These are phyloP conservation scores for Panaeolus papilionaceus DNA, from an alignment of 768 basidiomycete genomes.

Conservation along the genomic window DNA sequence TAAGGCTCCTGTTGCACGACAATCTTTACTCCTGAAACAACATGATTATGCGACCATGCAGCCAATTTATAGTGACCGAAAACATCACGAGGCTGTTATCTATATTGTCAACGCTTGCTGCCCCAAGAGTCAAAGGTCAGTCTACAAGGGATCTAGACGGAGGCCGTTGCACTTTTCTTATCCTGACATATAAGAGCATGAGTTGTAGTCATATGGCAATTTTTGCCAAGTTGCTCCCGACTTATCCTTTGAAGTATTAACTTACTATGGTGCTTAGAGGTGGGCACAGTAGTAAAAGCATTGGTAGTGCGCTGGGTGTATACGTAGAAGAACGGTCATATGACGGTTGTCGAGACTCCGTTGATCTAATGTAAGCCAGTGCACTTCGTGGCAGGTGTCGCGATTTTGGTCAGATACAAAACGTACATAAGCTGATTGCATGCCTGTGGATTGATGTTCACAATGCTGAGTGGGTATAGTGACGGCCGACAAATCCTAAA, in stretches of 20 bases:
- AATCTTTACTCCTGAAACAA: background rate
- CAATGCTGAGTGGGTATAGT: background rate
- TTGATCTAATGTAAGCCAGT: background rate
- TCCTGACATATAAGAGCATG: background rate
- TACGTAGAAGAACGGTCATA: background rate
- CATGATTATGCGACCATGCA: conserved; percentile 12
- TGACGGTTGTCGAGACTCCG: background rate
- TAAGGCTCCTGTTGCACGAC: background rate
- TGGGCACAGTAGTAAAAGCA: background rate
- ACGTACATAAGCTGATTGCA: background rate
- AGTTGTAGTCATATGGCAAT: background rate
- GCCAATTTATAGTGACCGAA: conserved; percentile 6
- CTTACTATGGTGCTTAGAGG: too few species aligned
- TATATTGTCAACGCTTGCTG: background rate
- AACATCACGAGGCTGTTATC: conserved; percentile 10
- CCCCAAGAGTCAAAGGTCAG: background rate
- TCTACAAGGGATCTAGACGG: background rate
- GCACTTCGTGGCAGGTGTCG: background rate
- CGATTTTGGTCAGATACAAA: too few species aligned
- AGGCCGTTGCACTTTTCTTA: background rate
- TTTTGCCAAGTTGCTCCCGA: background rate
- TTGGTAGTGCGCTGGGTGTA: background rate
- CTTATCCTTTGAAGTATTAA: too few species aligned
- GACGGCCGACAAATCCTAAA: background rate
- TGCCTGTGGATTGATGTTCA: background rate